phyloP scores from a whole-genome alignment of 2,329 filamentous ascomycete species.

The Aspergillus luchuensis region DNA sequence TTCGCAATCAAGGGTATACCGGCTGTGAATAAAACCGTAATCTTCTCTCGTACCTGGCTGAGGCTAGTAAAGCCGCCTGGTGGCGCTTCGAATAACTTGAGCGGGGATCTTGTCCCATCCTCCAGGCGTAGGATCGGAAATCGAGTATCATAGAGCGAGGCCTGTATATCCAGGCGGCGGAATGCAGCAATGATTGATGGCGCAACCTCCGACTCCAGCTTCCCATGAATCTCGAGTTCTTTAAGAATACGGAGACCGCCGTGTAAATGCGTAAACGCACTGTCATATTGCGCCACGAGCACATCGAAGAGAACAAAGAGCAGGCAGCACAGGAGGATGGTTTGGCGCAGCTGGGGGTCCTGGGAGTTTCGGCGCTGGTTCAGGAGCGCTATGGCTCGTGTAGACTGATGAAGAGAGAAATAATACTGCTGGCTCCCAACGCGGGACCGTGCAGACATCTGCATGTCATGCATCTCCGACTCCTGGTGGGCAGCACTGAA shows the following conservation, averaged over 20 bases:
- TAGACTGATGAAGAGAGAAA: constrained; percentile 8
- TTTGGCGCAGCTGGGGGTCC: constrained; percentile 9
- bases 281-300: constrained; percentile 1
- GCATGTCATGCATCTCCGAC: constrained; percentile 3
- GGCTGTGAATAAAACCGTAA: background rate
- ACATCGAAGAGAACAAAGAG: constrained; percentile 12
- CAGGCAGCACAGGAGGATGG: constrained; percentile 12
- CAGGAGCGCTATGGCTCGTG: background rate
- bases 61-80: background rate
- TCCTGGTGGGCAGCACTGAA: constrained; percentile 13
- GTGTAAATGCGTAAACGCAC: constrained; percentile 10
- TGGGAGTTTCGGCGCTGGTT: constrained; percentile 1
- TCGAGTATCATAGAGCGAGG: background rate
- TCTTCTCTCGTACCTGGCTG: background rate
- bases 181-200: constrained; percentile 4
- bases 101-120: background rate
- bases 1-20: background rate
- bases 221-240: background rate
- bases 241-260: constrained; percentile 9
- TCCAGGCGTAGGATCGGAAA: background rate
- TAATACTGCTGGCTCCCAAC: background rate
- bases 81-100: background rate
- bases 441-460: background rate
- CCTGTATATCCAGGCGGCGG: background rate
- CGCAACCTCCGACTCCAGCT: background rate